Conservation (phyloP, 192 early-diverging fungal species). For the Coemansia sp. region DNA sequence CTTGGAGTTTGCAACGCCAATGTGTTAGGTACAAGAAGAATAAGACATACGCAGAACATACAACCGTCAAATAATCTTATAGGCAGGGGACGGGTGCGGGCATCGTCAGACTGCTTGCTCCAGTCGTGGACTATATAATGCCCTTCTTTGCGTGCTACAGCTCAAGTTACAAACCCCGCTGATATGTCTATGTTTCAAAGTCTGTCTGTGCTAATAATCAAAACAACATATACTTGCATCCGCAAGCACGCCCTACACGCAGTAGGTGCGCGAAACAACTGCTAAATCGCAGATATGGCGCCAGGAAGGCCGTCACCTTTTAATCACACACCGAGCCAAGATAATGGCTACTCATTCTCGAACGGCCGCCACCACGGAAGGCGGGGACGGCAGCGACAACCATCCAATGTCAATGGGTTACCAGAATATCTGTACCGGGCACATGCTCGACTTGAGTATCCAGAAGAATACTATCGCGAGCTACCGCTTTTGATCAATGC, state of each 20-base stretch:
- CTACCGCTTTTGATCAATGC: constrained; percentile 28
- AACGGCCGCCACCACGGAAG: constrained; percentile 9
- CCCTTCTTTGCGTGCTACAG: neutral
- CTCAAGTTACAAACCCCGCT: neutral
- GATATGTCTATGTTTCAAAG: neutral
- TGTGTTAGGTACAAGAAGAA: neutral
- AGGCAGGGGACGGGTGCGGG: neutral
- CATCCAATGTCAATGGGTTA: constrained; percentile 10
- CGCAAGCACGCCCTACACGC: neutral
- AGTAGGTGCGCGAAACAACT: neutral
- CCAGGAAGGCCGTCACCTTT: constrained; percentile 20
- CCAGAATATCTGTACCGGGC: constrained; percentile 34
- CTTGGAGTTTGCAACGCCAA: neutral
- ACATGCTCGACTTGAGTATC: constrained; percentile 14
- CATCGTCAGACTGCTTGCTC: neutral
- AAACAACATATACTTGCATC: constrained; percentile 1
- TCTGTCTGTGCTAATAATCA: neutral
- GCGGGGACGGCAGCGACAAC: constrained; percentile 4
- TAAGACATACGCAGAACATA: neutral
- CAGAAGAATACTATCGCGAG: neutral
- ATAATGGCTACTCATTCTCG: constrained; percentile 3
- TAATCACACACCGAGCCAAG: neutral
- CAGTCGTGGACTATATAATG: neutral
- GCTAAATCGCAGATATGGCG: constrained; percentile 7
- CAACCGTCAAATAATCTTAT: neutral